Base-by-base conservation (phyloP, 306 rosid genomes). In the Astragalus glycyphyllos region DNA sequence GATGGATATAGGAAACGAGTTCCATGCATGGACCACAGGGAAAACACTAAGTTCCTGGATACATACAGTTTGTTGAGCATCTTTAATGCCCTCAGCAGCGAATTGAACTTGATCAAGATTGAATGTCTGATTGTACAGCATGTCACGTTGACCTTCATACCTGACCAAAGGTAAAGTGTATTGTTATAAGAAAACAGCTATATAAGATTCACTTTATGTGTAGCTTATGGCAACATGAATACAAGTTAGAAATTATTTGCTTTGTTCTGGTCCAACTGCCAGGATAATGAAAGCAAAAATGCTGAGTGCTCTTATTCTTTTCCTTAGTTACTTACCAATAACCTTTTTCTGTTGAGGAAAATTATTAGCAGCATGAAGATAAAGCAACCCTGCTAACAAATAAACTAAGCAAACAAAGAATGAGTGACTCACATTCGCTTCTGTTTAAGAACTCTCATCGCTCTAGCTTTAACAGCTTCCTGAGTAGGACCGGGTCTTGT, bases 141-240 rank as follows among this genome's bases (percentile, higher is more conserved):
- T 87, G 79, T 94, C 99, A 23, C 96, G 96, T 49, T 94, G 99
- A 47, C 97, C 99, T 85, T 91, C 99, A 83, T 94, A 94, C 97
- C 98, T 93, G 88, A 75, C 70, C 63, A 87, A 37, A 78, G 41
- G 71, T 8, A 68, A 32, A 13, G 76, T 15, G 32, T 11, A 59
- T 65, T 9, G 2, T 37, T 16, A 55, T 68, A 68, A 14, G 69
- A 64, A 68, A n/a, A 82, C 49, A 61, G 32, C 17, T 11, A 37
- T 10, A 53, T 41, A 54, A 73, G 14, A 73, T 31, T 63, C 38
- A 63, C 68, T 61, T 11, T 11, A 12, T 11, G 2, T 2, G 12
- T 9, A 35, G 37, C 14, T 7, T 38, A 40, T 10, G 40, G 26
- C 50, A 17, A 65, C 64, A 69, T 7, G 59, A 42, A 68, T 8